Evolutionary conservation across 2,329 filamentous ascomycete genomes (phyloP), one percentile per base, ranked within the genome.

Genomic region (Stagonosporopsis cucurbitacearum): DNA sequence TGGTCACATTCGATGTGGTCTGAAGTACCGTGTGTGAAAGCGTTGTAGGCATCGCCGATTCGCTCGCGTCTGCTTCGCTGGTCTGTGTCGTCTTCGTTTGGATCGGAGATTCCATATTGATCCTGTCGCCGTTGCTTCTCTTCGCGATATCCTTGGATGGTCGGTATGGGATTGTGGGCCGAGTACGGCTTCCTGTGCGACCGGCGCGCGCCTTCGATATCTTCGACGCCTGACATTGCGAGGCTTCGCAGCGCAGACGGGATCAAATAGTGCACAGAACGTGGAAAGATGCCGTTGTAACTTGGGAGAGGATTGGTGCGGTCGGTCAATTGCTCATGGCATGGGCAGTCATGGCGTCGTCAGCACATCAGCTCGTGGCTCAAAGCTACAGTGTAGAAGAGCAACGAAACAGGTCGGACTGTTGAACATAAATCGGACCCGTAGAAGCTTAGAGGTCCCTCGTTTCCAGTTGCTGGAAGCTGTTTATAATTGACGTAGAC

Each of bases 101-200:
- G 59, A 2, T 69, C 63, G 43, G 64, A 30, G n/a, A 60, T 32
- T 13, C 66, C 68, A 51, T 70, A 69, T 25, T 73, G 60, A 17
- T 75, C 76, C 37, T 75, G 68, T 22, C 79, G 74, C 15, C 74
- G 67, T 43, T 78, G 68, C 66, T 81, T 79, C 64, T 80, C 79
- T 57, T 81, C 71, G 28, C 76, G 75, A 57, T 81, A 82, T 49
- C 73, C 74, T 44, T 77, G 71, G 26, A 82, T 75, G 6, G 79
- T 81, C 2, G 80, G 80, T 32, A 81, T 78, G 19, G 75, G 75
- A 49, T 80, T 74, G 36, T 75, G 72, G 3, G 72, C 68, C 4
- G 75, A 80, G 62, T 81, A 80, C 6, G 79, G 77, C 17, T 73
- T 68, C 43, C 73, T 73, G 67, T 79, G 76, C 55, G 72, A 69